These are phyloP conservation scores for Curvularia verruculosa DNA, from an alignment of 2,329 filamentous ascomycete genomes.

Conservation along the genomic window DNA sequence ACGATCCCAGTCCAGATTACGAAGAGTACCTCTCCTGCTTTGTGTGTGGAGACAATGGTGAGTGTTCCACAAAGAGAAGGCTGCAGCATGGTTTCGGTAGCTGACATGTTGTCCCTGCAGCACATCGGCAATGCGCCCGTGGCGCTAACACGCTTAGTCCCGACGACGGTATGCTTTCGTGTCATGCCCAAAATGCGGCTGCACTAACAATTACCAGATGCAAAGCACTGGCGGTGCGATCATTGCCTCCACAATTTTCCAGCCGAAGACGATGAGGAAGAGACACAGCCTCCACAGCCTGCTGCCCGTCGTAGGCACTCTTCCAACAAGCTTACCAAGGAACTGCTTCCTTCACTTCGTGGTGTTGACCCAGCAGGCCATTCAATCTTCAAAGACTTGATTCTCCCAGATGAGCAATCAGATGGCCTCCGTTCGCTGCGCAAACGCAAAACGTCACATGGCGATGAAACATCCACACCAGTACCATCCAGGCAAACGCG, in stretches of 20 bases:
- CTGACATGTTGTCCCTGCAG: slow-evolving; percentile 63
- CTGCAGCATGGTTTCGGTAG: slow-evolving; percentile 44
- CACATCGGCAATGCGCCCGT: slow-evolving; percentile 88
- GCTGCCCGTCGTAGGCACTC: slow-evolving; percentile 59
- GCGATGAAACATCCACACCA: slow-evolving; percentile 64
- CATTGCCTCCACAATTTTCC: slow-evolving; percentile 59
- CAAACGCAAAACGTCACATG: slow-evolving; percentile 82
- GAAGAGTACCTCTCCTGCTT: slow-evolving; percentile 78
- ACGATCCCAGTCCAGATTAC: slow-evolving; percentile 81
- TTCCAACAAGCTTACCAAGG: slow-evolving; percentile 70
- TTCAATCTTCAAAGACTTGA: slow-evolving; percentile 76
- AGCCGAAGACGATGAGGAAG: slow-evolving; percentile 43
- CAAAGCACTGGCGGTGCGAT: slow-evolving; percentile 67
- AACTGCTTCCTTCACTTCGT: slow-evolving; percentile 72
- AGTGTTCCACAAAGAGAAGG: slow-evolving; percentile 48
- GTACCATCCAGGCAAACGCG: slow-evolving; percentile 46
- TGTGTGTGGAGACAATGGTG: slow-evolving; percentile 82
- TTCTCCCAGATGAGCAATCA: slow-evolving; percentile 73
- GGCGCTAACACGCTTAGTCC: slow-evolving; percentile 67
- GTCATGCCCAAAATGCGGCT: slow-evolving; percentile 14
- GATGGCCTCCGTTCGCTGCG: slow-evolving; percentile 79
- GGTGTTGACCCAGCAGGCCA: slow-evolving; percentile 67
- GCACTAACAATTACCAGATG: slow-evolving; percentile 53
- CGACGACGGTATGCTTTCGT: slow-evolving; percentile 65
- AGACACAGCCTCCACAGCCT: slow-evolving; percentile 44